Conservation (phyloP, 352 stramenopile genomes). For the Phytophthora fragariae region DNA sequence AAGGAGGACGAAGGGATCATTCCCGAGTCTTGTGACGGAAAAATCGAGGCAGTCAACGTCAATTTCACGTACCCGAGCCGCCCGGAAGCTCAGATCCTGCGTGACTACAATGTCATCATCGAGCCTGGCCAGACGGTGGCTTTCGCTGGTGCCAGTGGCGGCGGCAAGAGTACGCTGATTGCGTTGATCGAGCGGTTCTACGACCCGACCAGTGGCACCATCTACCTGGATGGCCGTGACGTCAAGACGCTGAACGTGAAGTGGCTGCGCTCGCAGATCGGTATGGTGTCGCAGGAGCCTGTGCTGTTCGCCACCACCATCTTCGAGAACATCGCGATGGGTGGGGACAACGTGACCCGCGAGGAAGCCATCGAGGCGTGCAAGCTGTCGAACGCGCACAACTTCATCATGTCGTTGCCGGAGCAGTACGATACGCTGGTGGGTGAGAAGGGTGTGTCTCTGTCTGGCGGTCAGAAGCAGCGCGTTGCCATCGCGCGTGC, state of each 20-base stretch:
- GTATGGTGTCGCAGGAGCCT: slow-evolving; percentile 80
- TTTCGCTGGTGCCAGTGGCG: slow-evolving; percentile 88
- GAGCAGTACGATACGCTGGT: slow-evolving; percentile 90
- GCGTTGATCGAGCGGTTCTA: slow-evolving; percentile 87
- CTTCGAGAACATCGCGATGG: slow-evolving; percentile 89
- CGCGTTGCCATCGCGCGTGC: slow-evolving; percentile 39
- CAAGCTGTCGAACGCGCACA: slow-evolving; percentile 84
- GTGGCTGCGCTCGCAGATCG: slow-evolving; percentile 43
- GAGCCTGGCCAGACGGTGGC: slow-evolving; percentile 80
- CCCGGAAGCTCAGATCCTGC: slow-evolving; percentile 68
- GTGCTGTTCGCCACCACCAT: slow-evolving; percentile 88
- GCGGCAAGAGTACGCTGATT: slow-evolving; percentile 89
- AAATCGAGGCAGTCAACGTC: slow-evolving; percentile 65
- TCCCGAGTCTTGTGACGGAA: slow-evolving; percentile 45
- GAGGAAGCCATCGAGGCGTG: slow-evolving; percentile 86
- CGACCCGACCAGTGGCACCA: slow-evolving; percentile 62
- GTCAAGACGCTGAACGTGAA: slow-evolving; percentile 29
- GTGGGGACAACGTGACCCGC: slow-evolving; percentile 49
- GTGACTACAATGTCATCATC: slow-evolving; percentile 81
- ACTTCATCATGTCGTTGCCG: slow-evolving; percentile 92
- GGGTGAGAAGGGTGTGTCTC: slow-evolving; percentile 57
- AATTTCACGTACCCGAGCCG: slow-evolving; percentile 86
- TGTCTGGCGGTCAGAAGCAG: slow-evolving; percentile 66
- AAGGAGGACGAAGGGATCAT: slow-evolving; percentile 46
- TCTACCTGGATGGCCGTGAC: slow-evolving; percentile 81